Percentiles rank a stretch among this genome's conserved stretches.
phyloP scores from a whole-genome alignment of 2,329 filamentous ascomycete species.

The Fusarium ambrosium region DNA sequence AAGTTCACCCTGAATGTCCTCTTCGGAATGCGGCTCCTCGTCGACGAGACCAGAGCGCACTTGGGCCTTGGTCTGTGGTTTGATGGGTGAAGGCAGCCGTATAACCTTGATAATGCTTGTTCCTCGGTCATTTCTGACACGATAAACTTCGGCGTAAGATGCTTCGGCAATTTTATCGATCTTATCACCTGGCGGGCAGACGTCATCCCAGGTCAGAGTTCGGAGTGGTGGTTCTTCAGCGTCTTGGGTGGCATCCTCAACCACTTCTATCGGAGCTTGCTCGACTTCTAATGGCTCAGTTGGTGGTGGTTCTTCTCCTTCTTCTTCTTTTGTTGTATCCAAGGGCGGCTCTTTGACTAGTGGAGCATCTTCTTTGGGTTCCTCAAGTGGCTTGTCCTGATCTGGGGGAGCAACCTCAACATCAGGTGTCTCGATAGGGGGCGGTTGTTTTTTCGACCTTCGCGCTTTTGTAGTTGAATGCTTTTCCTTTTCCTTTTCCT shows the following conservation, averaged over 20 bases:
- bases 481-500: conserved; percentile 25
- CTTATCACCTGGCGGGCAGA: conserved; percentile 65
- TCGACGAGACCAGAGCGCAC: conserved; percentile 67
- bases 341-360: conserved; percentile 10
- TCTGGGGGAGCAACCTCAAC: conserved; percentile 18
- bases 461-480: conserved; percentile 30
- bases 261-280: conserved; percentile 19
- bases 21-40: conserved; percentile 68
- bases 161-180: conserved; percentile 76
- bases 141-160: conserved; percentile 76
- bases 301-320: background rate
- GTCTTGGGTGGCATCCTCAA: conserved; percentile 43
- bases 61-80: conserved; percentile 69
- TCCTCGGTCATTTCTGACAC: conserved; percentile 69
- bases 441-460: conserved; percentile 16
- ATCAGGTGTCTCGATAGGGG: conserved; percentile 20
- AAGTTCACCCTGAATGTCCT: conserved; percentile 70
- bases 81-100: conserved; percentile 70
- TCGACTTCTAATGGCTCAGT: conserved; percentile 2
- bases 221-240: conserved; percentile 53
- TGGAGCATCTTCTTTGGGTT: background rate
- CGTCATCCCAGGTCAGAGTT: conserved; percentile 68
- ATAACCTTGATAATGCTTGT: conserved; percentile 77
- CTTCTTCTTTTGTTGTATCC: conserved; percentile 3
- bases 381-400: conserved; percentile 4